phyloP scores from a whole-genome alignment of 2,329 filamentous ascomycete species.

The Talaromyces sp. region DNA sequence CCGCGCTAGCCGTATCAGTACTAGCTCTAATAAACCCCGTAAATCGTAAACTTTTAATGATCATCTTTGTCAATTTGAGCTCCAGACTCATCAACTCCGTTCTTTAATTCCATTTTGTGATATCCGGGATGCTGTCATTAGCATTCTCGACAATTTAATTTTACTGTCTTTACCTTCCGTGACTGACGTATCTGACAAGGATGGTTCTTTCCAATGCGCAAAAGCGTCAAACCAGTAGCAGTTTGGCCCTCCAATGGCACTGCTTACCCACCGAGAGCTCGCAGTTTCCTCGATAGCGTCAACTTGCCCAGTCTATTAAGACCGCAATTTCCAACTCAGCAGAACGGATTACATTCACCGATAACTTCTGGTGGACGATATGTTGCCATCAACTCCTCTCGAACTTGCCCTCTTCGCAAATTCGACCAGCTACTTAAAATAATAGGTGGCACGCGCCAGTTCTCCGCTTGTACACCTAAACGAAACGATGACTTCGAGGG shows the following conservation, averaged over 20 bases:
- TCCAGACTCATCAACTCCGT: neutral
- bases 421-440: slow-evolving; percentile 1
- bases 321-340: neutral
- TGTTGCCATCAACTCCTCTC: neutral
- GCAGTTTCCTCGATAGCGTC: slow-evolving; percentile 2
- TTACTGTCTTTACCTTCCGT: neutral
- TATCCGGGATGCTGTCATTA: neutral
- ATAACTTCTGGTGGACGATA: neutral
- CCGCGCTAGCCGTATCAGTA: slow-evolving; percentile 9
- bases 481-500: slow-evolving; percentile 2
- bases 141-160: neutral
- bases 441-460: slow-evolving; percentile 1
- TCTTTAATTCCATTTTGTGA: neutral
- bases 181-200: neutral
- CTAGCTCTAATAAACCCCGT: slow-evolving; percentile 1
- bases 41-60: neutral
- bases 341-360: neutral
- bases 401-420: slow-evolving; percentile 1
- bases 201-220: slow-evolving; percentile 16
- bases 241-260: slow-evolving; percentile 14
- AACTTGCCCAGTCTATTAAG: neutral
- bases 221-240: slow-evolving; percentile 11
- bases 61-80: neutral
- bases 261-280: slow-evolving; percentile 8
- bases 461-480: slow-evolving; percentile 6